Evolutionary conservation across 2,329 filamentous ascomycete species (phyloP), one percentile per base, ranked within the genome.

Genomic region (Tolypocladium album): DNA sequence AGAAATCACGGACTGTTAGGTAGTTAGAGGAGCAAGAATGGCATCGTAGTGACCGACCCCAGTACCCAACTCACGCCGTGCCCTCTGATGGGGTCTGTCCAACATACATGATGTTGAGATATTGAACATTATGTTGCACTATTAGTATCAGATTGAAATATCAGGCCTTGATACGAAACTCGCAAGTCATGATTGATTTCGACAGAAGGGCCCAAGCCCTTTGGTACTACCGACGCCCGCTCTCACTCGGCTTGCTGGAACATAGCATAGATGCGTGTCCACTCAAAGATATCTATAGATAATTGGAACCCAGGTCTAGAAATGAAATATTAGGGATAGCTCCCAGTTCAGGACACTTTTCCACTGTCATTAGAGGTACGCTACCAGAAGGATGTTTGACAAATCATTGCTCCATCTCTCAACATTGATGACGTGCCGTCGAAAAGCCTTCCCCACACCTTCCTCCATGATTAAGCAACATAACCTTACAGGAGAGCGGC

Each of bases 401-500:
- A 20, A 52, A 31, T 20, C 27, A 43, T 20, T 8, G n/a, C 20
- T 39, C 36, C 24, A 20, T 3, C 20, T 20, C 8, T 20, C 8
- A 27, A 34, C 27, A 56, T n/a, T n/a, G n/a, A 57, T 43, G 9
- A 39, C 55, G 4, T 42, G 34, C 12, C 8, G 38, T 31, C 31
- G 17, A 34, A 31, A 52, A 31, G 7, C 3, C 17, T 15, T 52
- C 8, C 47, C 47, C 20, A 3, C 27, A 3, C 36, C 11, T n/a
- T 42, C 40, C 20, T 20, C 17, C 20, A 8, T 9, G 2, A 43
- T 43, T n/a, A 20, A n/a, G 40, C 40, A 43, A 9, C 39, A 4
- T 38, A 43, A 9, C 39, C 15, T 38, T 69, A 69, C 40, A 70
- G 61, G 40, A 70, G 60, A 45, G 65, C 66, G 50, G 68, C 27